These are phyloP conservation scores for Holtermannia corniformis DNA, from an alignment of 768 basidiomycete genomes.

Conservation along the genomic window DNA sequence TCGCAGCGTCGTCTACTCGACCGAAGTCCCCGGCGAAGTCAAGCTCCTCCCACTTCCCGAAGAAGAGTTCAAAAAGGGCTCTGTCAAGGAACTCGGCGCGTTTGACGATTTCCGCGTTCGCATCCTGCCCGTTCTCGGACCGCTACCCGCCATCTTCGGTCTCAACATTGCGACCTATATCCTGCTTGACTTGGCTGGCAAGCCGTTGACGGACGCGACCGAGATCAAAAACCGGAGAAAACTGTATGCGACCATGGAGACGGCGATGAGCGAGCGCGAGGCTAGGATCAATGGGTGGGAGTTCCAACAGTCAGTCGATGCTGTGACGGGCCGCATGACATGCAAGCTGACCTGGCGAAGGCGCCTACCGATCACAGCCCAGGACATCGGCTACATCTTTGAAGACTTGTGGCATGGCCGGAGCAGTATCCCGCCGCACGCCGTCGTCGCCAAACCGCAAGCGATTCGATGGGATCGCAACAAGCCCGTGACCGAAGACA, in stretches of 20 bases:
- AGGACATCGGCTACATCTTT: slow-evolving; percentile 72
- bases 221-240: slow-evolving; percentile 78
- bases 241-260: slow-evolving; percentile 67
- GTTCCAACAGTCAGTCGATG: slow-evolving; percentile 26
- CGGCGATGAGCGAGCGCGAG: slow-evolving; percentile 68
- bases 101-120: slow-evolving; percentile 90
- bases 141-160: slow-evolving; percentile 83
- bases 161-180: slow-evolving; percentile 82
- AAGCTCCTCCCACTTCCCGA: slow-evolving; percentile 82
- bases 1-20: slow-evolving; percentile 85
- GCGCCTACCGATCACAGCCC: slow-evolving; percentile 65
- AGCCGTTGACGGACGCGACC: slow-evolving; percentile 71
- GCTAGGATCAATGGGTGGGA: slow-evolving; percentile 51
- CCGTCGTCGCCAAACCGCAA: slow-evolving; percentile 61
- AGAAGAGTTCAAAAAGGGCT: slow-evolving; percentile 81
- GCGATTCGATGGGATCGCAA: slow-evolving; percentile 71
- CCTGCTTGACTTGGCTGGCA: slow-evolving; percentile 71
- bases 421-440: slow-evolving; percentile 66
- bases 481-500: slow-evolving; percentile 59
- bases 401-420: slow-evolving; percentile 73
- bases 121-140: slow-evolving; percentile 83
- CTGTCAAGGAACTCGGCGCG: slow-evolving; percentile 76
- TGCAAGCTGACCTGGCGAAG: slow-evolving; percentile 1
- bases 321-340: background rate
- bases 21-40: slow-evolving; percentile 81